A percentile compares a stretch with the other conserved stretches of the same genome.
phyloP scores from a whole-genome alignment of 176 grass and related monocot species.

The Triticum timopheevii region DNA sequence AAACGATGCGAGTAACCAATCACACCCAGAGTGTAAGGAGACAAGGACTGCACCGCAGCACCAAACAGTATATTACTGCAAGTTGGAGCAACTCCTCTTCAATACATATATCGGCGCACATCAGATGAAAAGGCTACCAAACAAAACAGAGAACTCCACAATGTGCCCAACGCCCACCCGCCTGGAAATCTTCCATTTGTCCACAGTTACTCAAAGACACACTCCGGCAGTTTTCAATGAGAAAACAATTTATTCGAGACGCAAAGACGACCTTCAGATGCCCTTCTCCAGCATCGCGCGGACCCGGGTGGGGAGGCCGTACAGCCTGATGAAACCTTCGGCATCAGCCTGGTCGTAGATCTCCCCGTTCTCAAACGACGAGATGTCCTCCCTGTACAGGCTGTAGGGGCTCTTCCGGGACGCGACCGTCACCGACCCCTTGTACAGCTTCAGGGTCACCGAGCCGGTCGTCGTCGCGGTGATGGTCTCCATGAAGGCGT shows the following conservation, averaged over 20 bases:
- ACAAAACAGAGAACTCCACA: neutral
- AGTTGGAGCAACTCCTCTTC: neutral
- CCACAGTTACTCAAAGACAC: neutral
- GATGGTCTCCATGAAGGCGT: slow-evolving; percentile 72
- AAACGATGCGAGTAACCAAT: too few species aligned
- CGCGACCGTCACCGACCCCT: slow-evolving; percentile 55
- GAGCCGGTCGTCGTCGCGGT: slow-evolving; percentile 59
- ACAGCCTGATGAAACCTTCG: slow-evolving; percentile 82
- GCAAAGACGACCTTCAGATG: slow-evolving; percentile 20
- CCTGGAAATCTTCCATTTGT: neutral
- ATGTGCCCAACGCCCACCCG: neutral
- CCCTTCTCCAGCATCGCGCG: slow-evolving; percentile 77
- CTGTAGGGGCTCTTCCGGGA: slow-evolving; percentile 72
- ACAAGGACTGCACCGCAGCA: neutral
- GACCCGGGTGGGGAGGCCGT: slow-evolving; percentile 72
- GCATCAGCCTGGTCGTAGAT: slow-evolving; percentile 88
- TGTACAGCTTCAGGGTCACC: slow-evolving; percentile 79
- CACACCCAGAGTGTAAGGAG: neutral
- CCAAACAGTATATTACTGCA: neutral
- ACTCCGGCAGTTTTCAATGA: neutral
- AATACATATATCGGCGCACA: neutral
- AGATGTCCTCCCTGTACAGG: slow-evolving; percentile 92
- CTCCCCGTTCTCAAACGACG: slow-evolving; percentile 81
- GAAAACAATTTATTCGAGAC: neutral
- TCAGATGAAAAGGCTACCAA: neutral